These are phyloP conservation scores for Auricularia cornea DNA, from an alignment of 768 basidiomycete genomes.

Conservation along the genomic window DNA sequence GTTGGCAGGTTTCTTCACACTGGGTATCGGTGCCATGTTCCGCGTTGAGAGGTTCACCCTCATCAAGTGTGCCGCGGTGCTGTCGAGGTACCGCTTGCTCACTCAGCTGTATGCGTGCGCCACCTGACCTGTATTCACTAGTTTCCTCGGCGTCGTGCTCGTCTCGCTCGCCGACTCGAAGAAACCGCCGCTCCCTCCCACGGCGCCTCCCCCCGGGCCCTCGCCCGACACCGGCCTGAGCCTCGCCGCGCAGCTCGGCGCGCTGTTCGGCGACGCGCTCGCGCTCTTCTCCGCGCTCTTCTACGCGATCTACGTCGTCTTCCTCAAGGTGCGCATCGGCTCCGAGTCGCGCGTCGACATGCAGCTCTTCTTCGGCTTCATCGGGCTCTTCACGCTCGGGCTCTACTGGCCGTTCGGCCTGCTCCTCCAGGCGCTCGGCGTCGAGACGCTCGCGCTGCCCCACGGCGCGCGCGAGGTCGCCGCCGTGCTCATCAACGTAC, in stretches of 20 bases:
- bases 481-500: constrained; percentile 49
- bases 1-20: constrained; percentile 79
- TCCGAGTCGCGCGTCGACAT: constrained; percentile 80
- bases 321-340: constrained; percentile 81
- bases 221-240: neutral
- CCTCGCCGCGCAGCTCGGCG: constrained; percentile 17
- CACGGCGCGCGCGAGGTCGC: constrained; percentile 37
- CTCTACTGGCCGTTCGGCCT: constrained; percentile 70
- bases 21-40: constrained; percentile 74
- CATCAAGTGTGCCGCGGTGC: constrained; percentile 68
- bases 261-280: constrained; percentile 68
- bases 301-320: constrained; percentile 81
- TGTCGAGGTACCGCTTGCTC: constrained; percentile 53
- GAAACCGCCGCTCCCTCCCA: neutral
- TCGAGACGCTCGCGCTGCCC: constrained; percentile 72
- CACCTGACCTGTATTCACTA: too few relatives aligned
- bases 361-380: constrained; percentile 93
- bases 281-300: constrained; percentile 82
- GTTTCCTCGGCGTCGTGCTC: constrained; percentile 74
- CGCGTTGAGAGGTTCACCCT: constrained; percentile 69
- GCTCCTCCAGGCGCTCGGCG: constrained; percentile 61
- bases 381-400: constrained; percentile 78
- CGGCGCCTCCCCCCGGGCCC: constrained; percentile 3
- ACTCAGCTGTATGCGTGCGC: too few relatives aligned
- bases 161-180: constrained; percentile 82